Evolutionary conservation across 2,329 filamentous ascomycete species (phyloP).

Genomic region (Zymoseptoria pseudotritici): DNA sequence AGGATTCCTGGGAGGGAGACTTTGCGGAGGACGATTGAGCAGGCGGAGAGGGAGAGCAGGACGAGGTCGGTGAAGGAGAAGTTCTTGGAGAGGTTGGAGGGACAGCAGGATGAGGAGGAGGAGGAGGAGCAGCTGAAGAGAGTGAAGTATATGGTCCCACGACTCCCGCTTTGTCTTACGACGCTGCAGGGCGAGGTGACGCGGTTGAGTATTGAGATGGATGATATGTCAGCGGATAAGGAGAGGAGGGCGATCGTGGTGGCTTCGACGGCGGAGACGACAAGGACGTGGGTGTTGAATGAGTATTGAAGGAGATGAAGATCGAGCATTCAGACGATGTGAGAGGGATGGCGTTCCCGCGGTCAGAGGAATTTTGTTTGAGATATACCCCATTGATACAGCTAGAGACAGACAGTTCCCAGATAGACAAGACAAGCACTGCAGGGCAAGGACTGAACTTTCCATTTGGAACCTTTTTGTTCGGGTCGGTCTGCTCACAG

Average conservation of each 20-base stretch:
- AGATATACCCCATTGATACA: too few relatives aligned
- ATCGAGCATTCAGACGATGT: too few relatives aligned
- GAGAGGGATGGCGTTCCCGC: neutral
- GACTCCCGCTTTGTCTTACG: slow-evolving; percentile 24
- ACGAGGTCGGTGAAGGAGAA: neutral
- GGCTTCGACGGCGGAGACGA: slow-evolving; percentile 19
- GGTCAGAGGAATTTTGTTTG: neutral
- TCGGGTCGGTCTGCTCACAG: too few relatives aligned
- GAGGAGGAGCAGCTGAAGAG: neutral
- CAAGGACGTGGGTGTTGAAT: slow-evolving; percentile 19
- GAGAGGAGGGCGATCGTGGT: slow-evolving; percentile 4
- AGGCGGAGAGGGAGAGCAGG: neutral
- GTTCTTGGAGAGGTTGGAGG: neutral
- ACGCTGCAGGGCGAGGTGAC: slow-evolving; percentile 22
- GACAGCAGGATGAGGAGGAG: neutral
- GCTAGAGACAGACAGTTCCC: too few relatives aligned
- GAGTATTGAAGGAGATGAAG: slow-evolving; percentile 9
- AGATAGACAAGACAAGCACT: too few relatives aligned
- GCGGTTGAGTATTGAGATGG: slow-evolving; percentile 1
- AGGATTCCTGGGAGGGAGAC: slow-evolving; percentile 19
- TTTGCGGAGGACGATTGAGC: slow-evolving; percentile 11
- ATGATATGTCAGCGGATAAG: neutral
- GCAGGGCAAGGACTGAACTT: too few relatives aligned
- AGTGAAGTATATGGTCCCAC: slow-evolving; percentile 14
- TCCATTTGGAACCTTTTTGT: too few relatives aligned